A percentile compares a stretch with the other conserved stretches of the same genome.
Conservation (phyloP, 768 basidiomycete species). For the Lentinula edodes region DNA sequence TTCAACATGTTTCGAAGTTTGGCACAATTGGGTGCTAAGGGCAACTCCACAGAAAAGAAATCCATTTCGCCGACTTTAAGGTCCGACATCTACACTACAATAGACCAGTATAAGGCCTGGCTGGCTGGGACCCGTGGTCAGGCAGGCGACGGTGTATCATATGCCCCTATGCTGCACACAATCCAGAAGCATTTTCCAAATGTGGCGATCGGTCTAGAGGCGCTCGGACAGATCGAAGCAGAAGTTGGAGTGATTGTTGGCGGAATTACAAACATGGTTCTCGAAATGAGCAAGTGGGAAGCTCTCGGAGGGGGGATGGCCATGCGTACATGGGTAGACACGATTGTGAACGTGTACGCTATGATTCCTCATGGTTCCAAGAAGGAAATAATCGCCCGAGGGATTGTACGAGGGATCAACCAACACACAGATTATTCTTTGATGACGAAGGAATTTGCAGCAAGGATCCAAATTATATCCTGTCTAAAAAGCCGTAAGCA, state of each 20-base stretch:
- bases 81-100: slow-evolving; percentile 42
- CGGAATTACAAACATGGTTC: slow-evolving; percentile 47
- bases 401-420: slow-evolving; percentile 47
- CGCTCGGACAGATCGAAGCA: slow-evolving; percentile 38
- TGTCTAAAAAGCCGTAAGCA: slow-evolving; percentile 44
- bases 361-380: slow-evolving; percentile 20
- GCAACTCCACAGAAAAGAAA: slow-evolving; percentile 13
- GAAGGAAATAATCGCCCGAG: slow-evolving; percentile 39
- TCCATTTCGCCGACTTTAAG: slow-evolving; percentile 31
- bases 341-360: slow-evolving; percentile 37
- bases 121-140: slow-evolving; percentile 31
- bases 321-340: slow-evolving; percentile 50
- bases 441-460: slow-evolving; percentile 49
- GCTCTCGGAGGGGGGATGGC: slow-evolving; percentile 41
- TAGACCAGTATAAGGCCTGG: slow-evolving; percentile 45
- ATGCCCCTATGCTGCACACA: slow-evolving; percentile 33
- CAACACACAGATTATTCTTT: slow-evolving; percentile 42
- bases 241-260: slow-evolving; percentile 46
- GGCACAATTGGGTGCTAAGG: neutral
- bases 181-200: slow-evolving; percentile 49
- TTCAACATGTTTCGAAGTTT: slow-evolving; percentile 3
- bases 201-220: slow-evolving; percentile 38
- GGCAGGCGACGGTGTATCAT: slow-evolving; percentile 52
- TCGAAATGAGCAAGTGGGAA: slow-evolving; percentile 53
- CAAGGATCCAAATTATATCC: slow-evolving; percentile 50